phyloP scores from a whole-genome alignment of 106 monocot genomes.

The Chionographis japonica region DNA sequence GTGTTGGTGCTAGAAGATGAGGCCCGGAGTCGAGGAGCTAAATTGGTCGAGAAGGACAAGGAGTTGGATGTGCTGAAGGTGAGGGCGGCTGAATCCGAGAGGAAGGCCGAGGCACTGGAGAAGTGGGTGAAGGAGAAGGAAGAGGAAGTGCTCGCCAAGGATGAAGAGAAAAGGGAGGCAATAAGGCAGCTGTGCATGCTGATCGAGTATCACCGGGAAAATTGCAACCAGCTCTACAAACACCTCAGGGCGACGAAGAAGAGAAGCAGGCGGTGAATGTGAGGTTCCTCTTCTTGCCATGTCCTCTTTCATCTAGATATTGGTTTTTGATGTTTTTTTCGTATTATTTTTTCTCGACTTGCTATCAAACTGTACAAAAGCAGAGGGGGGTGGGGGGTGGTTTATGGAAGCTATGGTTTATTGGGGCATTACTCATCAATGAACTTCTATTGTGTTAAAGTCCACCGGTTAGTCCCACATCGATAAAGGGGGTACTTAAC shows the following conservation, averaged over 20 bases:
- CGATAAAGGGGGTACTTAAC: too few relatives aligned
- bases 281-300: background rate
- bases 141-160: conserved; percentile 17
- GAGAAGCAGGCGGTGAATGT: conserved; percentile 5
- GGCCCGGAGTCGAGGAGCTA: conserved; percentile 1
- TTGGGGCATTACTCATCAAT: too few relatives aligned
- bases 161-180: conserved; percentile 72
- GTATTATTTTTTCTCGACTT: too few relatives aligned
- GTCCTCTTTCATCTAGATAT: background rate
- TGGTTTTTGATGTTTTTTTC: background rate
- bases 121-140: conserved; percentile 33
- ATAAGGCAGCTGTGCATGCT: conserved; percentile 66
- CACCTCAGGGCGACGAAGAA: conserved; percentile 22
- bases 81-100: conserved; percentile 8
- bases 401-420: too few relatives aligned
- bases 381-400: too few relatives aligned
- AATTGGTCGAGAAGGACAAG: conserved; percentile 24
- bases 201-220: conserved; percentile 76
- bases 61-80: conserved; percentile 19
- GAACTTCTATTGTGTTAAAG: too few relatives aligned
- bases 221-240: conserved; percentile 36
- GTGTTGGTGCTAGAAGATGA: conserved; percentile 30
- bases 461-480: too few relatives aligned
- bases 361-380: too few relatives aligned
- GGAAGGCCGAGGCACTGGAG: conserved; percentile 23